Percentiles rank a stretch among this genome's conserved stretches.
These are phyloP conservation scores for Nematocida ironsii DNA, from an alignment of 371 early-diverging fungal genomes.

Conservation along the genomic window DNA sequence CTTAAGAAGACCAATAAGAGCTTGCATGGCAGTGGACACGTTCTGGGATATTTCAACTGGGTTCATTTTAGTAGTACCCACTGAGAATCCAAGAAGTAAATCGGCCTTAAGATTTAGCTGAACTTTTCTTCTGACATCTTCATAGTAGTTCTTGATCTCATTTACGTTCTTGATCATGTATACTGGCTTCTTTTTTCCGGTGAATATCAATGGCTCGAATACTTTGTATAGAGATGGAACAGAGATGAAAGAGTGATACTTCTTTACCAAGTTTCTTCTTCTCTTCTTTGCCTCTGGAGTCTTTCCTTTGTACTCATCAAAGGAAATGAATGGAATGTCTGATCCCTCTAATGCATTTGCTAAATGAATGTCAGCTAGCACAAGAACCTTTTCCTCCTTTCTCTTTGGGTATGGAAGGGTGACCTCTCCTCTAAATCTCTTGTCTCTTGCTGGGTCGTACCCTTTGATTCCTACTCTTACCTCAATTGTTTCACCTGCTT, in stretches of 20 bases:
- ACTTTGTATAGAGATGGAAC: constrained; percentile 94
- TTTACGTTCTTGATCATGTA: constrained; percentile 90
- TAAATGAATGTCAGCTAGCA: constrained; percentile 91
- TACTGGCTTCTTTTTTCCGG: constrained; percentile 88
- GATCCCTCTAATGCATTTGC: constrained; percentile 77
- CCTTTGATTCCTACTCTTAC: constrained; percentile 95
- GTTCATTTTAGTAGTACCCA: constrained; percentile 88
- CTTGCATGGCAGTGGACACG: constrained; percentile 93
- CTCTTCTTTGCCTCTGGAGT: constrained; percentile 97
- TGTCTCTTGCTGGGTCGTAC: constrained; percentile 97
- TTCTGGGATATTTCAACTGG: constrained; percentile 88
- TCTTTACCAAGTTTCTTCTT: constrained; percentile 89
- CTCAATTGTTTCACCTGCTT: constrained; percentile 79
- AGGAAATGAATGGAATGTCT: constrained; percentile 81
- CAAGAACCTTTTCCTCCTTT: constrained; percentile 84
- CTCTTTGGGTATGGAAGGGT: constrained; percentile 83
- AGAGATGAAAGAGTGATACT: constrained; percentile 89
- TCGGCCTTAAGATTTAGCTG: constrained; percentile 98
- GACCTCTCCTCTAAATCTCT: constrained; percentile 94
- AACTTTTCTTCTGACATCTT: constrained; percentile 90
- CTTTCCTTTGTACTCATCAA: constrained; percentile 90
- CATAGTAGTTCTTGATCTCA: constrained; percentile 80
- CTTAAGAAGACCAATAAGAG: constrained; percentile 91
- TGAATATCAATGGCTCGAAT: constrained; percentile 90
- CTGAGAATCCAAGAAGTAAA: constrained; percentile 90